Evolutionary conservation across 176 grass and related monocot genomes (phyloP).

Genomic region (Raddia guianensis): DNA sequence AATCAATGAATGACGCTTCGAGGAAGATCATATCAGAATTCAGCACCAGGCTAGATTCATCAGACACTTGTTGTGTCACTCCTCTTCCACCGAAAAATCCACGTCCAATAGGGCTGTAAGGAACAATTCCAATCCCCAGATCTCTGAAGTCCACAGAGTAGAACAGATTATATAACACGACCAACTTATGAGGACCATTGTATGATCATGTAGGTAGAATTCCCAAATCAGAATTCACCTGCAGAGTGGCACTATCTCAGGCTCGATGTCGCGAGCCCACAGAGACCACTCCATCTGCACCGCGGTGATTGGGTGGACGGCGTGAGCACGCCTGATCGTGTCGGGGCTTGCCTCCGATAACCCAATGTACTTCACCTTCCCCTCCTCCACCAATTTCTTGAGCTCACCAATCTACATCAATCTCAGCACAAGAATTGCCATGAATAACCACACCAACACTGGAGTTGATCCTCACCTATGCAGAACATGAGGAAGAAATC

Average conservation of each 20-base stretch:
- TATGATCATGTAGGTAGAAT: not conserved
- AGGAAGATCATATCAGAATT: conserved; percentile 27
- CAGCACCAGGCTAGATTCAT: conserved; percentile 63
- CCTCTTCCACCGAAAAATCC: conserved; percentile 79
- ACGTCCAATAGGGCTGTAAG: conserved; percentile 81
- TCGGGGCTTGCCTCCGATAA: conserved; percentile 79
- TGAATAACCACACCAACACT: not conserved
- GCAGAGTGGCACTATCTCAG: conserved; percentile 85
- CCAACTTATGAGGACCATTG: not conserved
- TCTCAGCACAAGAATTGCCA: not conserved
- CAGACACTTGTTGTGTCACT: conserved; percentile 51
- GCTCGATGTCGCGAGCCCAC: conserved; percentile 81
- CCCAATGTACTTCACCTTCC: conserved; percentile 81
- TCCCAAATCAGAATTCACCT: conserved; percentile 42
- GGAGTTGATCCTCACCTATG: not conserved
- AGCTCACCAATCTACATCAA: conserved; percentile 65
- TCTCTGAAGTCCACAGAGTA: conserved; percentile 45
- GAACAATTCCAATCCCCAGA: conserved; percentile 85
- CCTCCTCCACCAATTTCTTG: conserved; percentile 84
- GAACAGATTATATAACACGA: not conserved
- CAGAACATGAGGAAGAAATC: not conserved
- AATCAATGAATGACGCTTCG: not conserved
- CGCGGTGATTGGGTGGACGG: conserved; percentile 70
- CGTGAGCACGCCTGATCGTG: conserved; percentile 73
- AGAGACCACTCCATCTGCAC: conserved; percentile 97